These are phyloP conservation scores for Termitomyces sp. DNA, from an alignment of 768 basidiomycete genomes.

Conservation along the genomic window DNA sequence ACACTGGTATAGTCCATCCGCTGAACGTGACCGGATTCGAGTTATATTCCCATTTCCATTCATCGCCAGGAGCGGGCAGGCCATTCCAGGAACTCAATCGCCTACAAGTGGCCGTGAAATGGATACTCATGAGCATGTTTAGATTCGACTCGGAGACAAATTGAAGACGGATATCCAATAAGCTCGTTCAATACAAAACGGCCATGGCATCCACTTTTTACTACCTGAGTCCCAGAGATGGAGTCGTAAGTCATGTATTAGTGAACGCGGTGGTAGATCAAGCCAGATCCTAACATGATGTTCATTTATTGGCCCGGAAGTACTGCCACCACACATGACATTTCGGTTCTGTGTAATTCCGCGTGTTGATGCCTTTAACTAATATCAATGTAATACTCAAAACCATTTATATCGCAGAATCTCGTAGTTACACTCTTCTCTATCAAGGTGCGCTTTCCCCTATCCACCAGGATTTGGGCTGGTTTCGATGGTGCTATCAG, in stretches of 20 bases:
- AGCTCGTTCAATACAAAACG: no score
- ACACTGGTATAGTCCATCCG: not conserved
- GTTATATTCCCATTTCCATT: no score
- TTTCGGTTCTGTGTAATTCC: not conserved
- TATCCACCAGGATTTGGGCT: not conserved
- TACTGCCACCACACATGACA: not conserved
- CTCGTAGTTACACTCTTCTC: not conserved
- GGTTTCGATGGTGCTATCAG: not conserved
- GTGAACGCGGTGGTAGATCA: no score
- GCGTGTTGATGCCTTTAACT: not conserved
- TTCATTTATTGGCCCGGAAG: not conserved
- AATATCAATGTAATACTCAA: not conserved
- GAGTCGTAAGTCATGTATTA: no score
- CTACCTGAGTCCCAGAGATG: no score
- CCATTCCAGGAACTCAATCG: no score
- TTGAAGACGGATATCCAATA: no score
- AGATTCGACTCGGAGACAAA: no score
- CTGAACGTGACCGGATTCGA: not conserved
- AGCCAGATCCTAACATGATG: not conserved
- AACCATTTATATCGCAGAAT: not conserved
- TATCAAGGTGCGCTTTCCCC: not conserved
- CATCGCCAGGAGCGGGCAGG: no score
- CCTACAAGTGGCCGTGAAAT: no score
- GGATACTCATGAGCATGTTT: no score
- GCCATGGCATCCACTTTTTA: no score